These are phyloP conservation scores for Phytophthora sojae DNA, from an alignment of 352 stramenopile genomes.

Conservation along the genomic window DNA sequence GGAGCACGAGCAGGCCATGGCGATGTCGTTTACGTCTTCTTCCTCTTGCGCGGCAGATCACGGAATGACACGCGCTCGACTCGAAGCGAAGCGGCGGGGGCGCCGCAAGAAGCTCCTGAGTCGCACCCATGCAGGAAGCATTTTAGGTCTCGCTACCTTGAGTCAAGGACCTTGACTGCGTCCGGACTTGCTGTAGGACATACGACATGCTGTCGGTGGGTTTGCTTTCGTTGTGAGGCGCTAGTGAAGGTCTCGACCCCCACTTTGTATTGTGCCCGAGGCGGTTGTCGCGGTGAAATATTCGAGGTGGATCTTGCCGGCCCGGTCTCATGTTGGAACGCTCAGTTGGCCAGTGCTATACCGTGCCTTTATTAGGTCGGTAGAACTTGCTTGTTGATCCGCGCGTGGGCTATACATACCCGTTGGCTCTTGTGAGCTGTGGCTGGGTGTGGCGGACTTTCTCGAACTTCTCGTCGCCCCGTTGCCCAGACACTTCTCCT, in stretches of 20 bases:
- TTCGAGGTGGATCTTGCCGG: slow-evolving; percentile 16
- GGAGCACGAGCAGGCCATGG: slow-evolving; percentile 63
- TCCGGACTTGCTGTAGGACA: no score
- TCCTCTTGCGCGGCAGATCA: slow-evolving; percentile 1
- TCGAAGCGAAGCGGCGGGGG: slow-evolving; percentile 9
- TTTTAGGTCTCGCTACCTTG: no score
- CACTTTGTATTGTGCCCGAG: no score
- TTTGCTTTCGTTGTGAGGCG: not conserved
- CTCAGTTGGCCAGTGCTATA: slow-evolving; percentile 11
- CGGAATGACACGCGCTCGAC: slow-evolving; percentile 13
- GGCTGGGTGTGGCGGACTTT: slow-evolving; percentile 18
- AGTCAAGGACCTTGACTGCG: no score
- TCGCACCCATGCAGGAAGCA: no score
- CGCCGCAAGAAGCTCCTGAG: no score
- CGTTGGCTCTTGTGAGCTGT: not conserved
- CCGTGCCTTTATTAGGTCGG: slow-evolving; percentile 22
- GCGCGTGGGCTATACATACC: slow-evolving; percentile 14
- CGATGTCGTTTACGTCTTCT: slow-evolving; percentile 2
- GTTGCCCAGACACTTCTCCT: slow-evolving; percentile 20
- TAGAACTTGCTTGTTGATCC: slow-evolving; percentile 6
- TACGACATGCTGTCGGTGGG: no score
- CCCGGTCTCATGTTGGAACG: slow-evolving; percentile 5
- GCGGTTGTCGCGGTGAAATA: slow-evolving; percentile 1
- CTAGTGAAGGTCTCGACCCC: slow-evolving; percentile 5
- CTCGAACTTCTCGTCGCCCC: not conserved